Base-by-base conservation (phyloP, 2,329 filamentous ascomycete genomes). In the Alternaria sp. region DNA sequence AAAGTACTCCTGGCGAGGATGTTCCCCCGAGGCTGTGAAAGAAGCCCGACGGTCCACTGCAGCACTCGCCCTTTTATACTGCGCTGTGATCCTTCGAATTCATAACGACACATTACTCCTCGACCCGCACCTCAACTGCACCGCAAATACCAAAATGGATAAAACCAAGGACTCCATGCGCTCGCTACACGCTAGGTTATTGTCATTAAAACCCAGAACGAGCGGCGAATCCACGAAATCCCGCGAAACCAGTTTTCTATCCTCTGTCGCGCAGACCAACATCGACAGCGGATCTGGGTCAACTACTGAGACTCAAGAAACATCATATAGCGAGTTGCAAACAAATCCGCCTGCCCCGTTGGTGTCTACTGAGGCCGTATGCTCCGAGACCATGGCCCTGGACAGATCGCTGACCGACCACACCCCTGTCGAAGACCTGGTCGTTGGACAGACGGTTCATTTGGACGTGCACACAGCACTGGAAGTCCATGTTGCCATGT, bases 401-500 rank as follows among this genome's bases (percentile, higher is more conserved):
- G 37, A 11, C 4, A 21, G 34, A 17, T 14, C 17, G 7, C 5
- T 36, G 24, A 31, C 21, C 17, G 13, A 21, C 10, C 7, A n/a
- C 23, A 3, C 10, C 4, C 21, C 52, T 13, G 4, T 11, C 13
- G 28, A 34, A n/a, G 5, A 40, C 5, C 23, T 5, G 13, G 37
- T n/a, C 34, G 5, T 45, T 17, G 11, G 13, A 14, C n/a, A 21
- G 9, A 41, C 3, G 5, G 14, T 9, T 3, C n/a, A 23, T n/a
- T 23, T 50, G 4, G 24, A 46, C n/a, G 26, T 51, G 21, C 46
- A 23, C 0, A 48, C 39, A 46, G 52, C 40, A 2, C 50, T 61
- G 7, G 24, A 54, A 21, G 51, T 53, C 41, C 57, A 61, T 21
- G 33, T 58, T 24, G 57, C 62, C 5, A 57, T 57, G 10, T 34